Conservation (phyloP, 495 filamentous ascomycete species). For the Penicillium daleae region DNA sequence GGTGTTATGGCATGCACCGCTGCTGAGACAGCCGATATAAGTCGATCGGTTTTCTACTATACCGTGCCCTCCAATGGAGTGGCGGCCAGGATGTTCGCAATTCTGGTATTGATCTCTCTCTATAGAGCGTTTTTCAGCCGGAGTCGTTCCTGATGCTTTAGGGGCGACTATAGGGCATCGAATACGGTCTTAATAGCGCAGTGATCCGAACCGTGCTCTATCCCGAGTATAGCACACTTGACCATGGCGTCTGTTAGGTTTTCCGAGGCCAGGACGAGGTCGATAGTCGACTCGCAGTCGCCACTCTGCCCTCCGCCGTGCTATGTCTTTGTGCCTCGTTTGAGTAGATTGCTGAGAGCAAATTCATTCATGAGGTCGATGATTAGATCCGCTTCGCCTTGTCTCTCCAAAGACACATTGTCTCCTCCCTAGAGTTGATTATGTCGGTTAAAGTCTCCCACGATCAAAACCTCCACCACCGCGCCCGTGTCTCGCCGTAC, state of each 20-base stretch:
- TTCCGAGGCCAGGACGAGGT: constrained; percentile 19
- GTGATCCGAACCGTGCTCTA: constrained; percentile 42
- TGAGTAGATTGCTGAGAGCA: constrained; percentile 2
- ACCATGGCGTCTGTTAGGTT: constrained; percentile 22
- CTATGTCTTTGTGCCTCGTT: constrained; percentile 36
- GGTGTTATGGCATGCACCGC: constrained; percentile 18
- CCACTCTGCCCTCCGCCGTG: constrained; percentile 22
- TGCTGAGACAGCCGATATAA: constrained; percentile 17
- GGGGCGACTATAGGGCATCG: constrained; percentile 18
- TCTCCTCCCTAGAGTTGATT: constrained; percentile 46
- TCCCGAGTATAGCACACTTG: constrained; percentile 33
- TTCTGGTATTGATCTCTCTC: constrained; percentile 34
- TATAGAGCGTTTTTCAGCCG: constrained; percentile 35
- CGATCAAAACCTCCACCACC: constrained; percentile 27
- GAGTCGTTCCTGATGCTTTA: constrained; percentile 26
- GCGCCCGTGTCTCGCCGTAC: constrained; percentile 20
- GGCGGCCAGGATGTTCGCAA: constrained; percentile 15
- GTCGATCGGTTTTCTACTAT: constrained; percentile 28
- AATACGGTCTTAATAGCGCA: constrained; percentile 35
- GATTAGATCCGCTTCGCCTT: constrained; percentile 40
- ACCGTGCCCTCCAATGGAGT: constrained; percentile 25
- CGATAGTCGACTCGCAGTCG: constrained; percentile 32
- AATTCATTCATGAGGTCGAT: constrained; percentile 38
- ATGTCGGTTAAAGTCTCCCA: constrained; percentile 20
- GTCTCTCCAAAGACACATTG: constrained; percentile 28